Evolutionary conservation across 2,329 filamentous ascomycete genomes (phyloP), one percentile per base, ranked within the genome.

Genomic region (Phaeosphaeriaceae sp.): DNA sequence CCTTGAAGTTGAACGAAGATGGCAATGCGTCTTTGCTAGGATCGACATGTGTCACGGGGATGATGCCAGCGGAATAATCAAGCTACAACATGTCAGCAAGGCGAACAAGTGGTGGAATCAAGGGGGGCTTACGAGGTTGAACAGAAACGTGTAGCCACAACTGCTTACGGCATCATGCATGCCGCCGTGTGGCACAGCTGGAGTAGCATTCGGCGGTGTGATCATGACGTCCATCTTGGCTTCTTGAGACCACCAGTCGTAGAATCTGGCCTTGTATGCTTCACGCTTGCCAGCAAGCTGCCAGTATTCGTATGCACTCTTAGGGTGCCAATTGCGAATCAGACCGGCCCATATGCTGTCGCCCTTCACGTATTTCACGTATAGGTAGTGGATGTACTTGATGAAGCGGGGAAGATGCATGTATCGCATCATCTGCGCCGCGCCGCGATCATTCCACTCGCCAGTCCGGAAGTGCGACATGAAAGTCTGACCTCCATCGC

Each of bases 81-180:
- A 97, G 86, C 87, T 91, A 61, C 24, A 9, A 21, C 10, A 3
- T 2, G 57, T 70, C 47, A 67, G 60, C 20, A 36, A 15, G 31
- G 40, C 3, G 19, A 41, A 15, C 7, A 31, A 7, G 9, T 6
- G 24, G 9, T 53, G n/a, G 9, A 7, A 7, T 22, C 13, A 47
- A 44, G 11, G 5, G 11, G 17, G 7, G 80, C 86, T 78, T 80
- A 91, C 89, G 70, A 97, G 65, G 69, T 97, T 97, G 81, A 95
- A 98, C 55, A 97, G 79, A 74, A 97, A 97, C 0, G 93, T 97
- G 73, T 98, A 97, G 1, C 92, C 93, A 70, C 93, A 97, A 65
- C 89, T 92, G 61, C 90, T 91, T 46, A 95, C 88, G 2, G 92
- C 92, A 68, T 94, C 89, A 65, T 87, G 86, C 92, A 97, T 97